Base-by-base conservation (phyloP, 768 basidiomycete genomes). In the Candolleomyces aberdarensis region DNA sequence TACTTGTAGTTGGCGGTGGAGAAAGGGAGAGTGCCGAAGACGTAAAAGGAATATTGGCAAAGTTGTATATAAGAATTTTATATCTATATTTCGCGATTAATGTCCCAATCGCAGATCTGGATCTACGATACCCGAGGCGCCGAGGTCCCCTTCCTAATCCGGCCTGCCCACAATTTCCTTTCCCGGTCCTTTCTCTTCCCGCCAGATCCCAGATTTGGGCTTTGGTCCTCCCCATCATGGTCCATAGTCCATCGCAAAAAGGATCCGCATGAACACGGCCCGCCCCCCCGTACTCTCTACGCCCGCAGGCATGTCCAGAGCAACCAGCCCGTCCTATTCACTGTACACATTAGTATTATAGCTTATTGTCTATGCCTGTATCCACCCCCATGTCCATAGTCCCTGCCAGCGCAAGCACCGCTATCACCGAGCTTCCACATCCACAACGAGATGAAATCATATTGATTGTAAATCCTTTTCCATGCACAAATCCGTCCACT, bases 21-120 rank as follows among this genome's bases (percentile, higher is more conserved):
- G 76, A 77, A 75, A 76, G 74, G 72, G 71, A 70, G 68, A 73
- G 72, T 74, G 74, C 78, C 78, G 76, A 66, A 72, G 71, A 79
- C 77, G 77, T 78, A 80, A 80, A 67, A 54, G 59, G 52, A 55
- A 31, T 19, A 46, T 19, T 17, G n/a, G 47, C 31, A 46, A 46
- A 56, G 55, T 56, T 55, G 40, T 36, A 36, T 17, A 36, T 36
- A 15, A 46, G 29, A 46, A 56, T 14, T 15, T 44, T 15, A 19
- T 43, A 56, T 46, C 36, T 36, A 36, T 36, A 36, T 36, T 36
- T 46, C 13, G 44, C 44, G 17, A 46, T 46, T 46, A 46, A 46
- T 46, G 32, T 39, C 49, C 20, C 17, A 26, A 64, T 61, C 61
- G 55, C 55, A 65, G 64, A 65, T 64, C 60, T 17, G 40, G 46